Conservation (phyloP, 2,329 filamentous ascomycete genomes). For the Penicillium sclerotigenum region DNA sequence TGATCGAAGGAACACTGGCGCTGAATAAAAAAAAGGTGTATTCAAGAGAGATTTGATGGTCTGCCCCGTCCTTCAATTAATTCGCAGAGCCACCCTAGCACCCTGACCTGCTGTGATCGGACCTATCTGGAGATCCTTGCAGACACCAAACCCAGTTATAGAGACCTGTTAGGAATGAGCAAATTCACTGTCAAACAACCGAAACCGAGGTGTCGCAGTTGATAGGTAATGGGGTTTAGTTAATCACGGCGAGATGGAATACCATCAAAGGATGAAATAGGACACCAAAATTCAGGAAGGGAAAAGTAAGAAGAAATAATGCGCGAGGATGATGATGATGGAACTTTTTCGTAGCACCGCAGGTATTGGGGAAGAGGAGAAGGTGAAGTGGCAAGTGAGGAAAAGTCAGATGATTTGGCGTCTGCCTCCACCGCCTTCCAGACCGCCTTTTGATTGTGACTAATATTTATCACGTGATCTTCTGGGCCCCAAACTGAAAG, state of each 20-base stretch:
- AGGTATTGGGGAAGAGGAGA: neutral
- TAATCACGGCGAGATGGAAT: neutral
- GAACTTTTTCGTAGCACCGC: neutral
- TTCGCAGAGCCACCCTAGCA: constrained; percentile 17
- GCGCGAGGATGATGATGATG: neutral
- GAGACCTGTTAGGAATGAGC: constrained; percentile 1
- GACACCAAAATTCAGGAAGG: neutral
- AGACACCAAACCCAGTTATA: neutral
- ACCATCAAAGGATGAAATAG: neutral
- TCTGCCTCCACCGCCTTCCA: constrained; percentile 7
- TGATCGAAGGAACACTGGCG: constrained; percentile 20
- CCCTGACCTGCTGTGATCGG: constrained; percentile 11
- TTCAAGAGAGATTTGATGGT: constrained; percentile 11
- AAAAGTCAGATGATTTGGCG: constrained; percentile 19
- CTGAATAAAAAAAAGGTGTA: constrained; percentile 12
- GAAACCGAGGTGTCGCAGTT: neutral
- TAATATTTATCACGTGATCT: neutral
- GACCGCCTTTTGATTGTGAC: constrained; percentile 14
- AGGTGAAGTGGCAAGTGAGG: constrained; percentile 11
- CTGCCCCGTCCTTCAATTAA: constrained; percentile 20
- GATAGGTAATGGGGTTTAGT: neutral
- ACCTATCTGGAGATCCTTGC: constrained; percentile 1
- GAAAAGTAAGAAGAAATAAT: neutral
- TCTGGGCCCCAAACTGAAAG: too few relatives aligned
- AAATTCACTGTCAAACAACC: neutral